Evolutionary conservation across 352 stramenopile species (phyloP).

Genomic region (Thalassiosira exigua): DNA sequence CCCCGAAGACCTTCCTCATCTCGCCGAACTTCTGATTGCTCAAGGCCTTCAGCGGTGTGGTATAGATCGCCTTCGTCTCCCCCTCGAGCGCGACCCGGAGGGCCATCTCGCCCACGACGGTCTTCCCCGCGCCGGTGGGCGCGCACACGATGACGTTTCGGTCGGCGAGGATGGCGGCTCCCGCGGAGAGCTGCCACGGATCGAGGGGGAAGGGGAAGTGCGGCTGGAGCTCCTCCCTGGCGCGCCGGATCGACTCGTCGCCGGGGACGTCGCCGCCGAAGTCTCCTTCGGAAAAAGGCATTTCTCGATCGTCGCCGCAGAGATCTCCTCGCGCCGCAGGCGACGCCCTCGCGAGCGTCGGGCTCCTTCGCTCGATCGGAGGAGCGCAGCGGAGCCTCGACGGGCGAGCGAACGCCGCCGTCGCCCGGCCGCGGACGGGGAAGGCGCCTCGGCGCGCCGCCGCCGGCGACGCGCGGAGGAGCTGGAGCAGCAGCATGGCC

Average conservation of each 20-base stretch:
- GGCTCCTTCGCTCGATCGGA: too few species aligned
- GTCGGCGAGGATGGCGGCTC: slow-evolving; percentile 59
- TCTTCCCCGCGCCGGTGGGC: slow-evolving; percentile 84
- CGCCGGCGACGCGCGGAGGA: too few species aligned
- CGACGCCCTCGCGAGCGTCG: too few species aligned
- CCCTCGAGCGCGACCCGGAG: slow-evolving; percentile 71
- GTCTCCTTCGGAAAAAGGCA: too few species aligned
- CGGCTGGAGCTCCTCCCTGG: slow-evolving; percentile 47
- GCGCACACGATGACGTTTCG: slow-evolving; percentile 83
- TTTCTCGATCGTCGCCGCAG: too few species aligned
- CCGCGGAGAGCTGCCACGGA: slow-evolving; percentile 73
- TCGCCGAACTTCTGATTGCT: slow-evolving; percentile 90
- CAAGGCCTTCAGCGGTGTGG: slow-evolving; percentile 88
- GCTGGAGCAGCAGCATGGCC: too few species aligned
- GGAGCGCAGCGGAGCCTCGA: too few species aligned
- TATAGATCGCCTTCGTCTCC: slow-evolving; percentile 85
- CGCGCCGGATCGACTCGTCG: slow-evolving; percentile 9
- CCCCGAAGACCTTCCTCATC: slow-evolving; percentile 84
- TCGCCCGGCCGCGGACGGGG: too few species aligned
- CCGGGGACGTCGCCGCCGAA: background rate
- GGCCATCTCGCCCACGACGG: slow-evolving; percentile 87
- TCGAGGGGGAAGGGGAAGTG: slow-evolving; percentile 78
- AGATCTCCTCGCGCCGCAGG: too few species aligned
- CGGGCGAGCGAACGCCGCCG: too few species aligned
- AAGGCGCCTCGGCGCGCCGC: too few species aligned